Conservation (phyloP, 225 moss, liverwort and hornwort species). For the Climacium dendroides region DNA sequence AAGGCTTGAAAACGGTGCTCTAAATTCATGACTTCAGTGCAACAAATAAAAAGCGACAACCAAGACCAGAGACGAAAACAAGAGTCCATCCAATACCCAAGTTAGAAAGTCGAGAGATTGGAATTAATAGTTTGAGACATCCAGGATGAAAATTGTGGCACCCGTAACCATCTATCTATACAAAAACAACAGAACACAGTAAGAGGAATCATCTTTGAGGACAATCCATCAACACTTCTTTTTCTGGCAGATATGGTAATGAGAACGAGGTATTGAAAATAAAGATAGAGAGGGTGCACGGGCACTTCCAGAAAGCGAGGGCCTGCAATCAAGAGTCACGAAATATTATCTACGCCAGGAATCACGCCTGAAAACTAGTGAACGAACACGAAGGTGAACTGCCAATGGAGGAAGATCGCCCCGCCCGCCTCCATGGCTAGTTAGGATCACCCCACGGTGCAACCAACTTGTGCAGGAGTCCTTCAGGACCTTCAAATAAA, state of each 20-base stretch:
- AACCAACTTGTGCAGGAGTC: background rate
- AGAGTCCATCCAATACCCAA: background rate
- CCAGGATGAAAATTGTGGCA: background rate
- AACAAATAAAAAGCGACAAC: background rate
- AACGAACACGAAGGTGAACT: background rate
- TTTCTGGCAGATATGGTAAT: background rate
- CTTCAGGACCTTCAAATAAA: background rate
- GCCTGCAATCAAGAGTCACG: background rate
- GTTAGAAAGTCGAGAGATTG: background rate
- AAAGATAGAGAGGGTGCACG: background rate
- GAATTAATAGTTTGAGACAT: background rate
- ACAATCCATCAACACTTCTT: background rate
- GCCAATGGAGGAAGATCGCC: background rate
- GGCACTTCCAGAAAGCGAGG: background rate
- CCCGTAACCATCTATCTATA: conserved; percentile 6
- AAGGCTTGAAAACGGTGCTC: background rate
- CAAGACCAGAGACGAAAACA: background rate
- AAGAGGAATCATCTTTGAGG: background rate
- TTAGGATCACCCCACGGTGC: background rate
- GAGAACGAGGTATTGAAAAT: background rate
- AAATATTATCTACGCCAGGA: conserved; percentile 1
- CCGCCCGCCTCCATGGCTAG: too few species aligned
- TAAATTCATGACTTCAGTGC: background rate
- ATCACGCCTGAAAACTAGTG: background rate
- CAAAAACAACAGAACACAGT: conserved; percentile 12